Percentiles rank a stretch among this genome's conserved stretches.
These are phyloP conservation scores for Terfezia claveryi DNA, from an alignment of 495 filamentous ascomycete genomes.

Conservation along the genomic window DNA sequence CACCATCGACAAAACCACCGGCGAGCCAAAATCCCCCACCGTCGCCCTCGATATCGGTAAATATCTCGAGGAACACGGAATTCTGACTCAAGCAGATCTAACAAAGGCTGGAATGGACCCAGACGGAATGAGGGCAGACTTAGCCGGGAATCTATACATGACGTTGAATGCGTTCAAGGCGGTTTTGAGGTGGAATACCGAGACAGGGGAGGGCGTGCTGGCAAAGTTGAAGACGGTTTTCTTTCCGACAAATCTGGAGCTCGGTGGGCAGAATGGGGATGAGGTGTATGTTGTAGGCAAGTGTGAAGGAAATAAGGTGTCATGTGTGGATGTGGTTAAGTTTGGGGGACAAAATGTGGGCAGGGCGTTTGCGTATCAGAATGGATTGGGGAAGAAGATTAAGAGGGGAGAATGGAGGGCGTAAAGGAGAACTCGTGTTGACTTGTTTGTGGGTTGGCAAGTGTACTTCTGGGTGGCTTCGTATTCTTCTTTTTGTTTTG, in stretches of 20 bases:
- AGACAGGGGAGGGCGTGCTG: not conserved
- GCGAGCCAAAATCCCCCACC: not conserved
- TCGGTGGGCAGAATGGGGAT: conserved; percentile 10
- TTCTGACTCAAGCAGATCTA: not conserved
- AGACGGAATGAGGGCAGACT: conserved; percentile 9
- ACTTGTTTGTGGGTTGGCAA: not conserved
- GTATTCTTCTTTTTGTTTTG: not conserved
- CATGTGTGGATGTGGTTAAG: conserved; percentile 4
- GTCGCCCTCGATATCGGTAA: conserved; percentile 4
- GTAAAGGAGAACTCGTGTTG: no score
- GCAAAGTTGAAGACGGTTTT: conserved; percentile 3
- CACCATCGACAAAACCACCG: conserved; percentile 3
- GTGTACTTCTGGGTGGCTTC: not conserved
- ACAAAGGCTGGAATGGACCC: conserved; percentile 2
- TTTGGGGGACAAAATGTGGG: not conserved
- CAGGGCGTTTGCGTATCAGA: not conserved
- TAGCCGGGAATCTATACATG: conserved; percentile 6
- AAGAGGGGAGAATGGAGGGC: not conserved
- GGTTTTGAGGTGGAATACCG: conserved; percentile 8
- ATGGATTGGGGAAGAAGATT: not conserved
- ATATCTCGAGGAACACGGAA: not conserved
- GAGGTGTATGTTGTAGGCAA: conserved; percentile 6
- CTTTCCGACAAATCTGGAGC: conserved; percentile 8
- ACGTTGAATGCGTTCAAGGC: conserved; percentile 5
- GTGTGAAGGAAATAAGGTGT: not conserved